A percentile compares a stretch with the other conserved stretches of the same genome.
phyloP scores from a whole-genome alignment of 805 yeast genomes.

The Wickerhamiella slavikovae region DNA sequence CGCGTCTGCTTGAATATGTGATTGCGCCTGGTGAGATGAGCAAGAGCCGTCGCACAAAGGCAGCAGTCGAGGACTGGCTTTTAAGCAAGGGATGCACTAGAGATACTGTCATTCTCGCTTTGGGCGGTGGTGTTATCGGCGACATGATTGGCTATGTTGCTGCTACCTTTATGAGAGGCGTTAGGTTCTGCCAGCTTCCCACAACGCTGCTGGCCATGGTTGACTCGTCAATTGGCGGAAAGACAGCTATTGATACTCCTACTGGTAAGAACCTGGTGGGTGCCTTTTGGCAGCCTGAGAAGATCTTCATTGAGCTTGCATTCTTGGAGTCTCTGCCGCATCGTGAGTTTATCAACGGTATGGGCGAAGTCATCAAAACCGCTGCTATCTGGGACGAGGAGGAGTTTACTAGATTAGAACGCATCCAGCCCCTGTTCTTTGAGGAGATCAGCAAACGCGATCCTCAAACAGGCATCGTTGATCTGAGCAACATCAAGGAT shows the following conservation, averaged over 20 bases:
- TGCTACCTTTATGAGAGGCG: slow-evolving; percentile 98
- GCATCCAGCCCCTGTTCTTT: slow-evolving; percentile 47
- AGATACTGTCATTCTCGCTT: slow-evolving; percentile 82
- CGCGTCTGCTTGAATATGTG: slow-evolving; percentile 45
- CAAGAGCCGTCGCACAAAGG: slow-evolving; percentile 77
- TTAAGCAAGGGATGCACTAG: slow-evolving; percentile 75
- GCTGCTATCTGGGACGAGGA: slow-evolving; percentile 93
- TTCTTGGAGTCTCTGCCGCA: slow-evolving; percentile 77
- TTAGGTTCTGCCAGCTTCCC: slow-evolving; percentile 81
- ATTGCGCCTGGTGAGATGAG: slow-evolving; percentile 88
- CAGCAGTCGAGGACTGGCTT: slow-evolving; percentile 77
- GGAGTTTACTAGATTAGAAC: slow-evolving; percentile 73
- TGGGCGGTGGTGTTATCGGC: slow-evolving; percentile 98
- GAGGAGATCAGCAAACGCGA: slow-evolving; percentile 36
- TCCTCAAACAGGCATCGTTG: slow-evolving; percentile 26
- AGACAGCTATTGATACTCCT: slow-evolving; percentile 95
- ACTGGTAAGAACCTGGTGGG: slow-evolving; percentile 90
- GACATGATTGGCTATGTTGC: slow-evolving; percentile 98
- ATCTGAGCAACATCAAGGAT: slow-evolving; percentile 46
- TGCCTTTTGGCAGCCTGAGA: slow-evolving; percentile 90
- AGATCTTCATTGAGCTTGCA: slow-evolving; percentile 70
- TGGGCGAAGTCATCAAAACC: slow-evolving; percentile 95
- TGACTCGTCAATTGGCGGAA: slow-evolving; percentile 94
- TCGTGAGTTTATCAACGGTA: slow-evolving; percentile 90
- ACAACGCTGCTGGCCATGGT: slow-evolving; percentile 93